phyloP scores from a whole-genome alignment of 495 filamentous ascomycete species.

The Pyronema domesticum region DNA sequence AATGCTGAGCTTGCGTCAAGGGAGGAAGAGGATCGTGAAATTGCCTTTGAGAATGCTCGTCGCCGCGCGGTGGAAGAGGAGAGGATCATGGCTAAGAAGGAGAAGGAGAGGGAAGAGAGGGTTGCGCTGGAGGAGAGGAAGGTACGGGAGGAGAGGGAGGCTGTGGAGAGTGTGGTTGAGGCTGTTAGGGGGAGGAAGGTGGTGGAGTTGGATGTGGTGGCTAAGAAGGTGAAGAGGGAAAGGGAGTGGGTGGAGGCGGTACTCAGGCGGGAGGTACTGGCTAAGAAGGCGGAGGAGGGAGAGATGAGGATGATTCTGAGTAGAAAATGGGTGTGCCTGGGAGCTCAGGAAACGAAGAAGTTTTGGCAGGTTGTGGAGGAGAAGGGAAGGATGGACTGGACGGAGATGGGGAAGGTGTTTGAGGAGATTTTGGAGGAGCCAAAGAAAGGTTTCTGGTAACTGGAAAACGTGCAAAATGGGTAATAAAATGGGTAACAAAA shows the following conservation, averaged over 20 bases:
- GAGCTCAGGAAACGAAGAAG: background rate
- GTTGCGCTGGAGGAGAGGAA: constrained; percentile 13
- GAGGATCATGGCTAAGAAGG: constrained; percentile 25
- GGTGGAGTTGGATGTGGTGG: constrained; percentile 9
- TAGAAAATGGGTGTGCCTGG: background rate
- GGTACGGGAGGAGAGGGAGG: constrained; percentile 18
- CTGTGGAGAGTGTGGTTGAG: constrained; percentile 6
- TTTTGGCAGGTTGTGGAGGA: background rate
- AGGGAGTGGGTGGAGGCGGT: constrained; percentile 22
- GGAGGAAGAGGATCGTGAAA: constrained; percentile 28
- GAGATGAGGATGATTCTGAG: background rate
- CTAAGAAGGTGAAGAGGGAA: constrained; percentile 5
- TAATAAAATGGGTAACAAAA: too few relatives aligned
- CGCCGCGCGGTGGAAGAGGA: constrained; percentile 27
- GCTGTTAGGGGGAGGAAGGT: constrained; percentile 2
- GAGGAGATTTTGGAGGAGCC: background rate
- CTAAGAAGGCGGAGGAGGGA: constrained; percentile 16
- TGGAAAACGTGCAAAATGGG: too few relatives aligned
- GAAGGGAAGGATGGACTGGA: background rate
- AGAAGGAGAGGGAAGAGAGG: constrained; percentile 15
- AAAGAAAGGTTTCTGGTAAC: too few relatives aligned
- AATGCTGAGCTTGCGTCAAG: constrained; percentile 21
- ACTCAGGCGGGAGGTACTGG: constrained; percentile 23
- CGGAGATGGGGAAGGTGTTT: background rate
- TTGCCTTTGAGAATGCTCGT: constrained; percentile 25